Conservation (phyloP, 495 filamentous ascomycete species). For the Penicillium maclennaniae region DNA sequence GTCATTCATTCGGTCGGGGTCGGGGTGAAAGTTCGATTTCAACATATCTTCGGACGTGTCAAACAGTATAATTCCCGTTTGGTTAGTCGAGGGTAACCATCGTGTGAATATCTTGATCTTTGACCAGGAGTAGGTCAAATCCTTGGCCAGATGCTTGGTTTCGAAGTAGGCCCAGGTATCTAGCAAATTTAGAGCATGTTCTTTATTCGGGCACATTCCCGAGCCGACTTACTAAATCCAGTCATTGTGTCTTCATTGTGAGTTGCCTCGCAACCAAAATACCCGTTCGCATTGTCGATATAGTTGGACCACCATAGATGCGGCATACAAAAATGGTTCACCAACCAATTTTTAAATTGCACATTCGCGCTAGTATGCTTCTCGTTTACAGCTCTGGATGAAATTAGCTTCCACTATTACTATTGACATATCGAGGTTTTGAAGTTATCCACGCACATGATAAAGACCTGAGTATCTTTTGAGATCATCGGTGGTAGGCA, state of each 20-base stretch:
- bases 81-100: constrained; percentile 21
- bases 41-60: constrained; percentile 15
- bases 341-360: neutral
- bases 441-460: constrained; percentile 4
- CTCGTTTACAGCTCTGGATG: neutral
- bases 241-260: neutral
- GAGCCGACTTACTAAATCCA: constrained; percentile 5
- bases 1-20: constrained; percentile 4
- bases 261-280: constrained; percentile 13
- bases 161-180: constrained; percentile 4
- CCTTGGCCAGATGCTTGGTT: neutral
- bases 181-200: neutral
- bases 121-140: constrained; percentile 25
- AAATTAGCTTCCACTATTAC: neutral
- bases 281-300: constrained; percentile 8
- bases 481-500: neutral
- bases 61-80: constrained; percentile 33
- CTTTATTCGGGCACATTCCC: neutral
- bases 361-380: neutral
- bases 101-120: constrained; percentile 33
- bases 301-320: constrained; percentile 3
- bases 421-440: neutral
- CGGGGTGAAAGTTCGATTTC: neutral
- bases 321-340: neutral
- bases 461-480: neutral